A percentile compares a stretch with the other conserved stretches of the same genome.
Conservation (phyloP, 1,284 basidiomycete genomes). For the Uromyces viciae-fabae region DNA sequence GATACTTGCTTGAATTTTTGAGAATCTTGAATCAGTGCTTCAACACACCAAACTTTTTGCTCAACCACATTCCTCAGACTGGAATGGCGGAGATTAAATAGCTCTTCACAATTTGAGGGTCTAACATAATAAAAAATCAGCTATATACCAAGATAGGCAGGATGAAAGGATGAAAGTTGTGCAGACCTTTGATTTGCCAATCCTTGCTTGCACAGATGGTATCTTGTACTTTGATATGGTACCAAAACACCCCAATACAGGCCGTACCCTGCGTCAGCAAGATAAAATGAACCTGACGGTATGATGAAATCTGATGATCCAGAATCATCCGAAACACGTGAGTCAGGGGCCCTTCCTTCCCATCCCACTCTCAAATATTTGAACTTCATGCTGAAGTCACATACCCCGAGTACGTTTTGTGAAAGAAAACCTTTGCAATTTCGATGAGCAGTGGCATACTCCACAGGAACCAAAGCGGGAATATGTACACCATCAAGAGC, state of each 20-base stretch:
- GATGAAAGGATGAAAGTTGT: not conserved
- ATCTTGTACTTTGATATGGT: not conserved
- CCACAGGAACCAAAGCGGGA: not conserved
- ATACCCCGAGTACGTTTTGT: constrained; percentile 54
- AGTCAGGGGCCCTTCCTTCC: constrained; percentile 56
- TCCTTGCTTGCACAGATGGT: constrained; percentile 52
- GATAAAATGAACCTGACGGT: not conserved
- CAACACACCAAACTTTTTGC: not conserved
- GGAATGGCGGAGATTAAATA: not conserved
- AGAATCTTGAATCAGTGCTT: not conserved
- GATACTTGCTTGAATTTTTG: not conserved
- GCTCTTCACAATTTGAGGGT: not conserved
- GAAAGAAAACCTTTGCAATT: constrained; percentile 52
- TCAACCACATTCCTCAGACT: not conserved
- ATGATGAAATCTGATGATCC: constrained; percentile 51
- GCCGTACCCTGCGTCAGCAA: not conserved
- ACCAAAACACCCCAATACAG: not conserved
- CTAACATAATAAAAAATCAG: not conserved
- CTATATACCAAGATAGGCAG: too few relatives aligned
- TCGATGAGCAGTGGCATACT: constrained; percentile 48
- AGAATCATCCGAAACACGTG: constrained; percentile 51
- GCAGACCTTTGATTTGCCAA: not conserved
- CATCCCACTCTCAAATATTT: constrained; percentile 55
- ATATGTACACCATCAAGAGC: constrained; percentile 10
- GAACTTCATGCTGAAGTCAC: constrained; percentile 52